These are phyloP conservation scores for Abortiporus biennis DNA, from an alignment of 1,284 basidiomycete genomes.

Conservation along the genomic window DNA sequence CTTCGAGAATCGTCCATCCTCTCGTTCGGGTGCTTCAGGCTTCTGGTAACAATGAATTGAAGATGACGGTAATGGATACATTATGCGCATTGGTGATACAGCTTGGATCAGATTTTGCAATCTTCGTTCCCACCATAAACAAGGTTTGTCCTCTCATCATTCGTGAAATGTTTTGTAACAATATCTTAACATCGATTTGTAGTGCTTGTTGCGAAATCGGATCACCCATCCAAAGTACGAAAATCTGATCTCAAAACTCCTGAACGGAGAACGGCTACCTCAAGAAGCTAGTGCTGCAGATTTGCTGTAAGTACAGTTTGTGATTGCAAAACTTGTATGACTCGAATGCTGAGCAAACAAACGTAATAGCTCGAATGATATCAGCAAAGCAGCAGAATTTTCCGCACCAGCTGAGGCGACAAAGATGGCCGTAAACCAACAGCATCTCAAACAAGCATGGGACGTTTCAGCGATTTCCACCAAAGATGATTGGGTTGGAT, in stretches of 20 bases:
- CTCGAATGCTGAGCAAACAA: too few species aligned
- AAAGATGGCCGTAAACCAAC: slow-evolving; percentile 95
- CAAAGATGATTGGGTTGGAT: slow-evolving; percentile 92
- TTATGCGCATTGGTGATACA: slow-evolving; percentile 90
- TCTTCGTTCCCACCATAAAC: slow-evolving; percentile 95
- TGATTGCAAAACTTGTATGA: too few species aligned
- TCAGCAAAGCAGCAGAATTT: slow-evolving; percentile 58
- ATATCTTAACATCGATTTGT: background rate
- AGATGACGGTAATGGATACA: slow-evolving; percentile 89
- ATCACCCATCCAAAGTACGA: slow-evolving; percentile 89
- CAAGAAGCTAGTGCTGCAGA: slow-evolving; percentile 64
- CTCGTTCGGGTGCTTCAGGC: slow-evolving; percentile 83
- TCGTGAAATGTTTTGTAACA: background rate
- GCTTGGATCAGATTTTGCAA: slow-evolving; percentile 94
- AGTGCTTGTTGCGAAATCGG: slow-evolving; percentile 77
- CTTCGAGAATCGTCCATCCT: slow-evolving; percentile 95
- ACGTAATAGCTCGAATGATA: slow-evolving; percentile 46
- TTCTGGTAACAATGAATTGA: slow-evolving; percentile 70
- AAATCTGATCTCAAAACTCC: slow-evolving; percentile 79
- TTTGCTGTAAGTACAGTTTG: slow-evolving; percentile 46
- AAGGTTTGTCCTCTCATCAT: slow-evolving; percentile 53
- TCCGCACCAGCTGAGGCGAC: slow-evolving; percentile 76
- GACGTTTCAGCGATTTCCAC: slow-evolving; percentile 80
- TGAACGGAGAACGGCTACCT: slow-evolving; percentile 90
- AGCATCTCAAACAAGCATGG: slow-evolving; percentile 97